Percentiles rank a stretch among this genome's conserved stretches.
Evolutionary conservation across 768 basidiomycete species (phyloP).

Genomic region (Russula griseocarnosa): DNA sequence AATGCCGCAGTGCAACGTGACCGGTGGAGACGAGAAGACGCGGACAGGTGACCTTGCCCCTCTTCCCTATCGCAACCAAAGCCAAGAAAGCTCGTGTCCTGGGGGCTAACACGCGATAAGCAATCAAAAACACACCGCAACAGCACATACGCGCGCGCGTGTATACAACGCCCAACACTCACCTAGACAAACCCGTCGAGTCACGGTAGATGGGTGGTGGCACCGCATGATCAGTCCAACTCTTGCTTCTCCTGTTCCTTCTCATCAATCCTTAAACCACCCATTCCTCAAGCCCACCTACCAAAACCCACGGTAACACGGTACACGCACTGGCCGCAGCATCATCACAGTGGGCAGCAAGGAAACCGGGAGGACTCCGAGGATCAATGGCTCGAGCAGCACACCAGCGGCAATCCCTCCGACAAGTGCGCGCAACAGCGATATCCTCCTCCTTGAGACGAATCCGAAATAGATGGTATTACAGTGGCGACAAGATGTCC

Average conservation of each 20-base stretch:
- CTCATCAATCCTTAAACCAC: background rate
- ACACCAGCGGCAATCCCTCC: slow-evolving; percentile 43
- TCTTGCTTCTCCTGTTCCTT: background rate
- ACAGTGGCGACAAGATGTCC: slow-evolving; percentile 32
- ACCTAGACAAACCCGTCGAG: background rate
- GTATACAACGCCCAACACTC: slow-evolving; percentile 6
- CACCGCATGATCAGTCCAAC: too few species aligned
- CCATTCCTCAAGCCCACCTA: slow-evolving; percentile 5
- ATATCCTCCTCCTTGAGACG: slow-evolving; percentile 53
- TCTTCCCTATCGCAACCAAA: background rate
- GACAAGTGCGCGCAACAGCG: slow-evolving; percentile 36
- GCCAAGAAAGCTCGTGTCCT: slow-evolving; percentile 1
- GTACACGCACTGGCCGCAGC: slow-evolving; percentile 30
- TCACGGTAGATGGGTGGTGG: too few species aligned
- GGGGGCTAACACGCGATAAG: background rate
- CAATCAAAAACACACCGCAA: background rate
- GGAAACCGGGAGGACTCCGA: slow-evolving; percentile 58
- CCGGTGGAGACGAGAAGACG: background rate
- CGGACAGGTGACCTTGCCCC: background rate
- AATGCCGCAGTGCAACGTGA: slow-evolving; percentile 11
- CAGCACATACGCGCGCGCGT: background rate
- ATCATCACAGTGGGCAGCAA: slow-evolving; percentile 37
- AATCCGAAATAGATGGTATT: slow-evolving; percentile 54
- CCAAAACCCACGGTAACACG: slow-evolving; percentile 26
- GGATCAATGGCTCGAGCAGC: slow-evolving; percentile 56